Base-by-base conservation (phyloP, 2,329 filamentous ascomycete genomes). In the Ophiostoma perfectum region DNA sequence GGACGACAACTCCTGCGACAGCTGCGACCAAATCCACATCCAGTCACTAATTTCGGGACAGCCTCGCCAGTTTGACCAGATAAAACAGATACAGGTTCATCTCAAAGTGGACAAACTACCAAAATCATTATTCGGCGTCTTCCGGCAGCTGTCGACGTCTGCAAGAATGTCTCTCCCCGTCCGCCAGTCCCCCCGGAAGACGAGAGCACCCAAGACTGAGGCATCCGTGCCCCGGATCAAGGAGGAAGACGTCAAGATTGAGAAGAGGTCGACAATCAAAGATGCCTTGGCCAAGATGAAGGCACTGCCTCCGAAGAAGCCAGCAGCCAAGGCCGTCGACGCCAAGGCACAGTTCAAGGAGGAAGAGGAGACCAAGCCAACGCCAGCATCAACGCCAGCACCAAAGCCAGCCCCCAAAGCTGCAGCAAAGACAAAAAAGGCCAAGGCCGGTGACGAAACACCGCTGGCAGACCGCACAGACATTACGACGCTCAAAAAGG, bases 401-500 rank as follows among this genome's bases (percentile, higher is more conserved):
- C 7, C 41, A 45, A 64, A 47, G 27, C n/a, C 63, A 27, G n/a
- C 39, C 4, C 62, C 39, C 12, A 64, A 64, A 62, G 36, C 58
- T 3, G 38, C 58, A 4, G 38, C 58, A 18, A 62, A 62, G 16
- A 18, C 58, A 12, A 70, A 69, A 44, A 84, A 83, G 74, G 77
- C 78, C 70, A 84, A 84, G 76, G 84, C 83, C 74, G 62, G 14
- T 9, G 42, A 64, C 12, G 63, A 64, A 5, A 18, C n/a, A n/a
- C 64, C 91, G 0, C 78, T 97, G 1, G 89, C 88, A 27, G 80
- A 83, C 39, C 85, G 95, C 47, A 93, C 92, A 0, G 78, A 83
- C 4, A 78, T 88, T 42, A 73, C 78, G 12, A 86, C 87, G 0
- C 81, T 94, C 76, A 84, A 82, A 76, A 78, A 82, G 12, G 58